Base-by-base conservation (phyloP, 2,329 filamentous ascomycete genomes). In the Aspergillus puulaauensis region DNA sequence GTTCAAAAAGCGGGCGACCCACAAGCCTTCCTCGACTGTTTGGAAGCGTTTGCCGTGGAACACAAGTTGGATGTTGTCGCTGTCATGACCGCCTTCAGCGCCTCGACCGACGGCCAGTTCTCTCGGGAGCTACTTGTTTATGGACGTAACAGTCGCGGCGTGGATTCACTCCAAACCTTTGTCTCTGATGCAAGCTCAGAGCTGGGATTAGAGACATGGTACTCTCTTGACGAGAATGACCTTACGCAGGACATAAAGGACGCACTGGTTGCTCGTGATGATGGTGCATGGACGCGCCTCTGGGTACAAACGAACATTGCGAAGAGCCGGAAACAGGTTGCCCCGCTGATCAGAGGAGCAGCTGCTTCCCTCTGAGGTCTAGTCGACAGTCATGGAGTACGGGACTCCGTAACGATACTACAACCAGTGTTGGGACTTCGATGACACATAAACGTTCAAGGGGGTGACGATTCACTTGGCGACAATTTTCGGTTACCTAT, bases 301-400 rank as follows among this genome's bases (percentile, higher is more conserved):
- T 88, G 84, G 84, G 73, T 77, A 62, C 85, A 87, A 70, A 74
- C 72, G 15, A 79, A 85, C 59, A 73, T 84, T 44, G 78, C 79
- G 46, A 82, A 83, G 60, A 88, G 84, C 67, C 78, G 86, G 61
- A 88, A 88, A 72, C 82, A 83, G 72, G 84, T 88, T 50, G 86
- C 80, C 15, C 86, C 86, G 52, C 65, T 87, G 66, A 65, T 87
- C 51, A 78, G 85, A 61, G 76, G 79, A 61, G 78, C 79, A 1
- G 71, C 79, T 44, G 52, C 67, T 15, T 63, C 61, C 35, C 35
- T 67, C 35, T 69, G 55, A 57, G n/a, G 27, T n/a, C 31, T 43
- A 17, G 9, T 17, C 40, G 4, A 43, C 4, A 21, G 9, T 11
- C 14, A 17, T 21, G 40, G 40, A 31, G 0, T 8, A 31, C 23